Evolutionary conservation across 345 rosid genomes (phyloP), one percentile per base, ranked within the genome.

Genomic region (Leavenworthia alabamica): DNA sequence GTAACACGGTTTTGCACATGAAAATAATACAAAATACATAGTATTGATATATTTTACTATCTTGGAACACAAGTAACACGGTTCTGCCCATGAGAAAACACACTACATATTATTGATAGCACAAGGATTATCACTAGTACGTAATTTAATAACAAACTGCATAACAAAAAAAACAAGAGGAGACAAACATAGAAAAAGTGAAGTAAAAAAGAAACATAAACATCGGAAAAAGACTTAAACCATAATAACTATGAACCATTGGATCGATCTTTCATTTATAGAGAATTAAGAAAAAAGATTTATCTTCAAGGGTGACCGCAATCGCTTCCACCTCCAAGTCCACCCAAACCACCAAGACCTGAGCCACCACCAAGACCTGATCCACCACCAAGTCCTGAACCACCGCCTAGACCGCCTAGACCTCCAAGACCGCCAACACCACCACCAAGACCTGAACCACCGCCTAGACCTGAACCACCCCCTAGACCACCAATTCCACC

Each of bases 301-400:
- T 10, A 36, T 19, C 24, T 37, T 68, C 42, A 70, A 60, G 64
- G 75, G 17, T 50, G 74, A 20, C 60, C 68, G 13, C 70, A 77
- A 44, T 72, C 77, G 41, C 79, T 74, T 41, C 77, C 82, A 49
- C 66, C 64, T 2, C 64, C 72, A 56, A 67, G 5, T 14, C 69
- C 79, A 19, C 62, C 62, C 10, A 65, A 61, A 40, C 79, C 77
- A 13, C 83, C 83, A 8, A 74, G 68, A 20, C 79, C 77, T 14
- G 60, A 9, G 5, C 45, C 74, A 35, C 73, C 78, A 28, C 77
- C 69, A 16, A 51, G 74, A 5, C 70, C 74, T 1, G 51, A 74
- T 43, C 80, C 24, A 44, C 64, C 77, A 1, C 64, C 81, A 7
- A 67, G 28, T 26, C 73, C 76, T n/a, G 66, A 70, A 39, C 20